Conservation (phyloP, 2,329 filamentous ascomycete species). For the Cryoendolithus antarcticus region DNA sequence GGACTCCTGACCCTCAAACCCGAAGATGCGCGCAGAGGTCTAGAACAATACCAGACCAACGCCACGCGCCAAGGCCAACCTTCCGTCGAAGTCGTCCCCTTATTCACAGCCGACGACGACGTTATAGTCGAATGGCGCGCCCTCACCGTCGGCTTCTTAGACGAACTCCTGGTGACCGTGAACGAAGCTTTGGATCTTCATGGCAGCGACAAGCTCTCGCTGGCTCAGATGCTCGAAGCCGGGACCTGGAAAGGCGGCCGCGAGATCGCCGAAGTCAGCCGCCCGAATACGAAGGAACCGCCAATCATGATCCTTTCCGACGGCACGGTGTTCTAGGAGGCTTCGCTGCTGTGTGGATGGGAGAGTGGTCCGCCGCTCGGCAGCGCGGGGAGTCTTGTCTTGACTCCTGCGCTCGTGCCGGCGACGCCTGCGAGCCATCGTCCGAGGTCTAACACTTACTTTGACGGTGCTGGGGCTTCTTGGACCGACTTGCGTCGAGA, state of each 20-base stretch:
- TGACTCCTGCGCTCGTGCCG: too few species aligned
- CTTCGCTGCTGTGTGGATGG: conserved; percentile 16
- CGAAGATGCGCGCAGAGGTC: conserved; percentile 55
- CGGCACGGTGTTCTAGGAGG: conserved; percentile 75
- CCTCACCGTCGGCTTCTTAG: conserved; percentile 61
- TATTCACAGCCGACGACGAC: conserved; percentile 62
- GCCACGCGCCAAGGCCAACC: conserved; percentile 59
- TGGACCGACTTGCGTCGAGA: too few species aligned
- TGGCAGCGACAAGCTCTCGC: conserved; percentile 56
- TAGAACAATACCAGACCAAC: conserved; percentile 58
- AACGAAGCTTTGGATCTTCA: conserved; percentile 55
- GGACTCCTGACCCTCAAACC: conserved; percentile 67
- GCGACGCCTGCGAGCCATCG: too few species aligned
- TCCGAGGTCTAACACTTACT: too few species aligned
- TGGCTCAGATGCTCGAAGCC: conserved; percentile 86
- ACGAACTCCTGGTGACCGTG: conserved; percentile 57
- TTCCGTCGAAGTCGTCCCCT: conserved; percentile 60
- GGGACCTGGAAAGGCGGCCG: conserved; percentile 96
- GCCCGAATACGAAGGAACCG: conserved; percentile 91
- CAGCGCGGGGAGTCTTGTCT: too few species aligned
- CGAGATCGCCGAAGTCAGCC: conserved; percentile 87
- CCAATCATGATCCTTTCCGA: conserved; percentile 95
- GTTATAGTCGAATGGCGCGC: conserved; percentile 72
- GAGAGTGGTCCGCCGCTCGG: conserved; percentile 10
- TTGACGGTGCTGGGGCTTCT: too few species aligned